These are phyloP conservation scores for Aspergillus leporis DNA, from an alignment of 495 filamentous ascomycete species.

Conservation along the genomic window DNA sequence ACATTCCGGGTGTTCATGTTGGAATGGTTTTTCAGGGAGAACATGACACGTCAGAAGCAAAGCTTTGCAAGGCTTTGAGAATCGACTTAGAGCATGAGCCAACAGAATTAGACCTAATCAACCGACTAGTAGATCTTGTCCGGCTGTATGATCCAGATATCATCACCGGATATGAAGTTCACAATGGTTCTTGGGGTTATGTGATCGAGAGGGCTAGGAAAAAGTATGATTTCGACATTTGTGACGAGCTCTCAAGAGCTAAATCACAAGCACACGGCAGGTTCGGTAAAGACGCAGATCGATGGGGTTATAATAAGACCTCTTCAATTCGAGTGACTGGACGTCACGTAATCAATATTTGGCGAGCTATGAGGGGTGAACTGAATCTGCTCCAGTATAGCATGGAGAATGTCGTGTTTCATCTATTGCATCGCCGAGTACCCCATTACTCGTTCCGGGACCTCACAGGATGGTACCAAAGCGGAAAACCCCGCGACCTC, in stretches of 20 bases:
- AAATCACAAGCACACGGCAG: conserved; percentile 77
- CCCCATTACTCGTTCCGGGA: conserved; percentile 81
- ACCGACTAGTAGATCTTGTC: conserved; percentile 81
- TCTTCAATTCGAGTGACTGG: conserved; percentile 86
- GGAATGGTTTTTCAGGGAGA: conserved; percentile 54
- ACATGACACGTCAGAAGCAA: conserved; percentile 47
- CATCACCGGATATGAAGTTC: conserved; percentile 93
- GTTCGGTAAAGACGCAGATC: conserved; percentile 81
- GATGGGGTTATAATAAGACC: conserved; percentile 90
- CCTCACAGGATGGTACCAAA: conserved; percentile 79
- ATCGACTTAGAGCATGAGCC: conserved; percentile 71
- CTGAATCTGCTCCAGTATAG: conserved; percentile 89
- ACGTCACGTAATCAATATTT: conserved; percentile 94
- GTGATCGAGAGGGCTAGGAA: conserved; percentile 83
- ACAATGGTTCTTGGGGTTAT: conserved; percentile 92
- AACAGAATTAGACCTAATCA: conserved; percentile 81
- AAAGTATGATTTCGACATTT: conserved; percentile 87
- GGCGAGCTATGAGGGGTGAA: conserved; percentile 93
- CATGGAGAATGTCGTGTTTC: conserved; percentile 96
- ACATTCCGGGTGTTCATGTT: conserved; percentile 53
- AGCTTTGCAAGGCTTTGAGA: conserved; percentile 45
- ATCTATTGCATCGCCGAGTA: conserved; percentile 85
- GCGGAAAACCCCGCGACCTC: conserved; percentile 64
- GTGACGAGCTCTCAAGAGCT: conserved; percentile 86
- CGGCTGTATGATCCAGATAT: conserved; percentile 86